A percentile compares a stretch with the other conserved stretches of the same genome.
These are phyloP conservation scores for Ormosia semicastrata DNA, from an alignment of 306 rosid genomes.

Conservation along the genomic window DNA sequence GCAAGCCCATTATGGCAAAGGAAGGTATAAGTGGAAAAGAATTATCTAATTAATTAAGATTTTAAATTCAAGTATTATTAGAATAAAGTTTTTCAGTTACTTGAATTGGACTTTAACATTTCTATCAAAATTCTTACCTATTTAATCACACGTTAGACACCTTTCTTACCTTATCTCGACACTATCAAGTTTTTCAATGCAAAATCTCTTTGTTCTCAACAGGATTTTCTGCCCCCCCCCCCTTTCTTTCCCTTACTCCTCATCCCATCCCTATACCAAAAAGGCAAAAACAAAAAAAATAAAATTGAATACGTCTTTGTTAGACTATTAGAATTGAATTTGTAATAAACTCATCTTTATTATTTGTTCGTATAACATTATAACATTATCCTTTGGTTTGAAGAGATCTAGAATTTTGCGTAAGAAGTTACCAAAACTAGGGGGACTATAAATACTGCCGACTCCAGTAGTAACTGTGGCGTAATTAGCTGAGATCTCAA, in stretches of 20 bases:
- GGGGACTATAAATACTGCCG: slow-evolving; percentile 10
- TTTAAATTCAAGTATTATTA: not conserved
- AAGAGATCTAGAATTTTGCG: not conserved
- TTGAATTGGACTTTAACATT: not conserved
- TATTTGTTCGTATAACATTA: not conserved
- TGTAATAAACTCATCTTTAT: not conserved
- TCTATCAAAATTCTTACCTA: not conserved
- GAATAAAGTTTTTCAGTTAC: not conserved
- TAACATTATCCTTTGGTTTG: not conserved
- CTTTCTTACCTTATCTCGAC: not conserved
- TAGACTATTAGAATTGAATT: not conserved
- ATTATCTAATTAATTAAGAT: not conserved
- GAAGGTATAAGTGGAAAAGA: not conserved
- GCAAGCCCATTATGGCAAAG: not conserved
- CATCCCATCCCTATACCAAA: not conserved
- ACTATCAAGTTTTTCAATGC: no score
- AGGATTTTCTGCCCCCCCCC: not conserved
- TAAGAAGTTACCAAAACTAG: not conserved
- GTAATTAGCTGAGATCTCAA: slow-evolving; percentile 5
- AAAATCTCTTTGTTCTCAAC: not conserved
- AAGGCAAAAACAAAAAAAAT: no score
- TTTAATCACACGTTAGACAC: not conserved
- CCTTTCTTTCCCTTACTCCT: not conserved
- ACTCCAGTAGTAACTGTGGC: slow-evolving; percentile 8
- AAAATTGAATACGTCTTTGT: not conserved